phyloP scores from a whole-genome alignment of 176 grass and related monocot species.

The Guadua angustifolia region DNA sequence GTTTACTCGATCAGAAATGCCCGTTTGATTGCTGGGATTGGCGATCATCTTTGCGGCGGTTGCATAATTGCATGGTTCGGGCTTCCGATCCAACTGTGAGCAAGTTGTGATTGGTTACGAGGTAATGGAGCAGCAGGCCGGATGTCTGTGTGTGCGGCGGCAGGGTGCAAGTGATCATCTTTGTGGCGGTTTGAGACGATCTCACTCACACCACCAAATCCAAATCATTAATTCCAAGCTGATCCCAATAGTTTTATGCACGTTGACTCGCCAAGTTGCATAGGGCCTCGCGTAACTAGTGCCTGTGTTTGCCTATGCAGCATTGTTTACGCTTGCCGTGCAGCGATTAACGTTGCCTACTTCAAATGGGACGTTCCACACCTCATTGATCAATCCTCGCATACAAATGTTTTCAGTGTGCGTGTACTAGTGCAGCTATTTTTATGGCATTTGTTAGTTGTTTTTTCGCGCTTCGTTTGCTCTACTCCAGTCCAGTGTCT shows the following conservation, averaged over 20 bases:
- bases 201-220: not conserved
- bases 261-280: not conserved
- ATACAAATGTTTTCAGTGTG: not conserved
- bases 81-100: not conserved
- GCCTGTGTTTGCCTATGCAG: not conserved
- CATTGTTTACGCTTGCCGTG: not conserved
- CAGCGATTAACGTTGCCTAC: not conserved
- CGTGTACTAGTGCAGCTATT: not conserved
- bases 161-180: not conserved
- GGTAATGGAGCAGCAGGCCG: not conserved
- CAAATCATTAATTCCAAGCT: not conserved
- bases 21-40: not conserved
- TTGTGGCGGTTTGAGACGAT: not conserved
- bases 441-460: not conserved
- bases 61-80: not conserved
- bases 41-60: not conserved
- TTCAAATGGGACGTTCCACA: not conserved
- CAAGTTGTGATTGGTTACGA: not conserved
- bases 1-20: not conserved
- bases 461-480: conserved; percentile 13
- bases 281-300: not conserved
- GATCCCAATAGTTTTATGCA: not conserved
- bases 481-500: not conserved
- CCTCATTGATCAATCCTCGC: not conserved
- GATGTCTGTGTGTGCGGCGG: not conserved